Conservation (phyloP, 2,329 filamentous ascomycete genomes). For the Aschersonia sp. region DNA sequence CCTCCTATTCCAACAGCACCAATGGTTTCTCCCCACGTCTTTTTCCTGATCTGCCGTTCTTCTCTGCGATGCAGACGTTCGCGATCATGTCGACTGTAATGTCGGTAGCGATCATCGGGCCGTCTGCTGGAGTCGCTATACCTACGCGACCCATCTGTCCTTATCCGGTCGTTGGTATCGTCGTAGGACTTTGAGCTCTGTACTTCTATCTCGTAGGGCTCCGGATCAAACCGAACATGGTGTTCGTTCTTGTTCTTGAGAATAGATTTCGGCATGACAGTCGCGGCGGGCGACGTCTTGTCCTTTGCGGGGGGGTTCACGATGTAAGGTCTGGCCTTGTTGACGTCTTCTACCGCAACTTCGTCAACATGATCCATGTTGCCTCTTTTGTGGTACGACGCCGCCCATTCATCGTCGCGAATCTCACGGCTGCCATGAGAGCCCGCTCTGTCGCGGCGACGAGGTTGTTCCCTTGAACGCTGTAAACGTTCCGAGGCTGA, state of each 20-base stretch:
- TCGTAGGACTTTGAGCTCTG: conserved; percentile 14
- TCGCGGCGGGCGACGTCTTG: conserved; percentile 19
- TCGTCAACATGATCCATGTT: conserved; percentile 19
- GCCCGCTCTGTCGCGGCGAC: neutral
- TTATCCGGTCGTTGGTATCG: conserved; percentile 16
- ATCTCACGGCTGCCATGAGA: conserved; percentile 10
- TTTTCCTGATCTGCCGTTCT: conserved; percentile 24
- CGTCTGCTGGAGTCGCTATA: conserved; percentile 7
- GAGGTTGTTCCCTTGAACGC: conserved; percentile 2
- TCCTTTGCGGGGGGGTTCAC: conserved; percentile 19
- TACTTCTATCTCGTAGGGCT: conserved; percentile 28
- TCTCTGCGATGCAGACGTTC: conserved; percentile 20
- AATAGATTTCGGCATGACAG: conserved; percentile 38
- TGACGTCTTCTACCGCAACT: conserved; percentile 15
- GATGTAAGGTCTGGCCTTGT: conserved; percentile 20
- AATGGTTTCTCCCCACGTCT: conserved; percentile 37
- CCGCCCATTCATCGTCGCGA: conserved; percentile 17
- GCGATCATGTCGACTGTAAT: conserved; percentile 14
- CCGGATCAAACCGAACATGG: conserved; percentile 37
- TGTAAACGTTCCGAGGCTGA: conserved; percentile 5
- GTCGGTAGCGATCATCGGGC: conserved; percentile 13
- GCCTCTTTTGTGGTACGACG: conserved; percentile 16
- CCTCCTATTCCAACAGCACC: conserved; percentile 45
- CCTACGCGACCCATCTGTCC: conserved; percentile 8
- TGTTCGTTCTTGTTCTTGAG: conserved; percentile 46